Conservation (phyloP, 768 basidiomycete genomes). For the Serpula lacrymans region DNA sequence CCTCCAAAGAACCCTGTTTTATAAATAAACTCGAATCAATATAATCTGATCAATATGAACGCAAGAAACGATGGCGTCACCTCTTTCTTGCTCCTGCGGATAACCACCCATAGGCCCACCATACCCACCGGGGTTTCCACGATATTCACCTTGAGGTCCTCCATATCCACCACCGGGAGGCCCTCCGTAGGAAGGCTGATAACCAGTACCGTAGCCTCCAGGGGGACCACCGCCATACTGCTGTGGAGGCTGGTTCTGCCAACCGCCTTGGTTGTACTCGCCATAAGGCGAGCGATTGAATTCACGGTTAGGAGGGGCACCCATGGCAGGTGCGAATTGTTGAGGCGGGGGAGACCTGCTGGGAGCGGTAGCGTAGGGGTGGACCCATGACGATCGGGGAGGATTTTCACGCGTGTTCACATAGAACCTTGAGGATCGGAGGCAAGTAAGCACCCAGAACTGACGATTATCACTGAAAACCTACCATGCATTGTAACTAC, state of each 20-base stretch:
- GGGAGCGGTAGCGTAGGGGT: conserved; percentile 56
- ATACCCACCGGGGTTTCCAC: conserved; percentile 14
- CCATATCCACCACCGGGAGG: conserved; percentile 13
- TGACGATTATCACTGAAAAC: conserved; percentile 11
- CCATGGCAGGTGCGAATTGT: conserved; percentile 32
- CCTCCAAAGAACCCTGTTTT: conserved; percentile 31
- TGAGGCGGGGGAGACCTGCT: conserved; percentile 32
- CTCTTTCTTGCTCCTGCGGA: conserved; percentile 6
- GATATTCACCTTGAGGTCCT: conserved; percentile 12
- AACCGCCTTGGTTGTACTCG: conserved; percentile 14
- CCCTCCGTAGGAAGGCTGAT: conserved; percentile 19
- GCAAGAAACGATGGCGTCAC: too few relatives aligned
- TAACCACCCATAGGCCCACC: conserved; percentile 13
- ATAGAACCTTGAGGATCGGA: conserved; percentile 57
- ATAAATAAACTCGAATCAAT: conserved; percentile 6
- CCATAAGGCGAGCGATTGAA: conserved; percentile 30
- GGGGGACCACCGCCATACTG: conserved; percentile 26
- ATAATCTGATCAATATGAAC: too few relatives aligned
- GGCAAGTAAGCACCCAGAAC: not conserved
- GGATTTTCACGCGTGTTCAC: conserved; percentile 64
- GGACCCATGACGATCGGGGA: conserved; percentile 65
- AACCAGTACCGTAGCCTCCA: conserved; percentile 17
- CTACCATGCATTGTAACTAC: conserved; percentile 70
- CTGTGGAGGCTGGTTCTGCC: conserved; percentile 17
- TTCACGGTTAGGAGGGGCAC: conserved; percentile 44